Base-by-base conservation (phyloP, 306 rosid genomes). In the Inga laurina region DNA sequence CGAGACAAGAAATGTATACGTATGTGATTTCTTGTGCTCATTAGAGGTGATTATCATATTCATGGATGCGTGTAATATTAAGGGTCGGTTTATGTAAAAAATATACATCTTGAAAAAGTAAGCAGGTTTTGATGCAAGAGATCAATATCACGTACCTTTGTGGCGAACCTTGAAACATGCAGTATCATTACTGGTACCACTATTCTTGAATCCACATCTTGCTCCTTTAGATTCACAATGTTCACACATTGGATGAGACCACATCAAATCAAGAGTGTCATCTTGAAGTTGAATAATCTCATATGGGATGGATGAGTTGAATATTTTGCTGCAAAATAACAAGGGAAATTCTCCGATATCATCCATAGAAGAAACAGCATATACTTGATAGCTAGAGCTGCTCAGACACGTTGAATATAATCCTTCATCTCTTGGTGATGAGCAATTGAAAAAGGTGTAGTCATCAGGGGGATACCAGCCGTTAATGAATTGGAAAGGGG, bases 391-490 rank as follows among this genome's bases (percentile, higher is more conserved):
- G 34, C 16, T 59, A 22, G 74, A 37, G 62, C 35, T 24, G 37
- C 77, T 21, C 0, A 81, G 83, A 43, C 92, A 85, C 5, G 79
- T 22, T 59, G 66, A n/a, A 21, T 0, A 2, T 19, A 19, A 8
- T 56, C 11, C 12, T 56, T 27, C 43, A 4, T 37, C 0, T 9
- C 1, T 13, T 5, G 57, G 21, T 4, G 22, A 19, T 75, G 91
- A 64, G 64, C 90, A 90, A 41, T 78, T 86, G 84, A 87, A 79
- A 9, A 88, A 46, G 49, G 81, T 14, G n/a, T 12, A 69, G 45
- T 34, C 24, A 18, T 6, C 30, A 27, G 27, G 1, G 30, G 0
- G 0, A 15, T 27, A 0, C 30, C 34, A 37, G 1, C 0, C 0
- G 1, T 0, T 4, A 0, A 0, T 1, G 72, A 66, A 79, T 11